Evolutionary conservation across 345 rosid genomes (phyloP).

Genomic region (Eucalyptus pauciflora): DNA sequence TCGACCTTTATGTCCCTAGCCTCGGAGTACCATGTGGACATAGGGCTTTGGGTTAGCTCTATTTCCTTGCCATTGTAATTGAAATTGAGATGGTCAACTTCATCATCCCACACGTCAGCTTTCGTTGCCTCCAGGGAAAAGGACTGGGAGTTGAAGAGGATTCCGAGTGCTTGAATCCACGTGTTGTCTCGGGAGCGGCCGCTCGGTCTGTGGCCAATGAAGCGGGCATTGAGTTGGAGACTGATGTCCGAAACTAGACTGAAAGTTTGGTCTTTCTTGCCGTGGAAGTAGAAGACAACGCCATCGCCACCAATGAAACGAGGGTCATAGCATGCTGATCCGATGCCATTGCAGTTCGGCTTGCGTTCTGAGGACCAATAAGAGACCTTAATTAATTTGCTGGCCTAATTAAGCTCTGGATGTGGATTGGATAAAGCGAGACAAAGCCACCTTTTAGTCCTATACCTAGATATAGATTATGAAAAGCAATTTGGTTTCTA

Average conservation of each 20-base stretch:
- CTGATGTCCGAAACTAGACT: not conserved
- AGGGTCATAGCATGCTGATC: conserved; percentile 3
- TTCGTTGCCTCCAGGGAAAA: conserved; percentile 1
- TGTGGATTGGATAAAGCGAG: not conserved
- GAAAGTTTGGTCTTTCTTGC: not conserved
- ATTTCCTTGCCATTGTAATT: not conserved
- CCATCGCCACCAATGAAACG: conserved; percentile 6
- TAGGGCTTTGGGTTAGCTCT: not conserved
- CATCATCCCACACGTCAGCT: not conserved
- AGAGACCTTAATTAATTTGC: not conserved
- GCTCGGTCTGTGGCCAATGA: conserved; percentile 1
- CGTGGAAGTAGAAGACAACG: conserved; percentile 9
- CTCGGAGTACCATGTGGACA: not conserved
- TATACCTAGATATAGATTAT: not conserved
- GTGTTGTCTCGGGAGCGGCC: conserved; percentile 3
- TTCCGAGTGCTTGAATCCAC: conserved; percentile 7
- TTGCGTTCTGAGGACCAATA: not conserved
- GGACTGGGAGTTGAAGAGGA: not conserved
- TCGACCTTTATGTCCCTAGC: not conserved
- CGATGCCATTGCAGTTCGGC: not conserved
- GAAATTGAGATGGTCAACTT: not conserved
- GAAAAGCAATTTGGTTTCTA: not conserved
- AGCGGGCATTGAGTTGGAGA: conserved; percentile 4
- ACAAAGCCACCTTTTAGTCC: not conserved
- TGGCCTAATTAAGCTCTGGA: not conserved